These are phyloP conservation scores for Eremothecium sinecaudum DNA, from an alignment of 1,139 yeast species.

Conservation along the genomic window DNA sequence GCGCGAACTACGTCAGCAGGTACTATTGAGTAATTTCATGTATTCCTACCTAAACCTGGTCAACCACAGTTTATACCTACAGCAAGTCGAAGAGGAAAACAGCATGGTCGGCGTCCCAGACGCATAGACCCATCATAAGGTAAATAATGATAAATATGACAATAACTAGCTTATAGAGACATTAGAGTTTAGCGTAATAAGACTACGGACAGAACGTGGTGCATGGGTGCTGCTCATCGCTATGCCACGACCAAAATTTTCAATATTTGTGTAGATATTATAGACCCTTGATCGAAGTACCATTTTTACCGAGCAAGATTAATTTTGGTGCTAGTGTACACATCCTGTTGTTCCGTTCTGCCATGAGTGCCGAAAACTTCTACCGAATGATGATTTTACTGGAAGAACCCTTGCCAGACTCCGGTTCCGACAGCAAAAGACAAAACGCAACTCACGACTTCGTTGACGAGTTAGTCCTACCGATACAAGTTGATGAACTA, in stretches of 20 bases:
- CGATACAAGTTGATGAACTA: constrained; percentile 41
- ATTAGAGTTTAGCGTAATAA: no score
- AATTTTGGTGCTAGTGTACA: no score
- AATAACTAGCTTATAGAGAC: no score
- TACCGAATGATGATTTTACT: constrained; percentile 27
- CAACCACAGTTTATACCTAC: constrained; percentile 74
- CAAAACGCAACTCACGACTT: constrained; percentile 25
- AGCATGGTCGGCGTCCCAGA: no score
- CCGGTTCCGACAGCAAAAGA: constrained; percentile 8
- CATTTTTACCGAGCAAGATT: no score
- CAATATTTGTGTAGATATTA: no score
- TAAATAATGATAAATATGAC: no score
- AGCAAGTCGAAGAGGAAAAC: constrained; percentile 39
- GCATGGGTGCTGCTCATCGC: background rate
- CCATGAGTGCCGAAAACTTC: constrained; percentile 16
- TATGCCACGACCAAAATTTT: no score
- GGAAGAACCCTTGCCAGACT: constrained; percentile 20
- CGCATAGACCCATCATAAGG: no score
- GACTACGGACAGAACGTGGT: no score
- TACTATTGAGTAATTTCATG: constrained; percentile 88
- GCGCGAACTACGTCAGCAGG: constrained; percentile 85
- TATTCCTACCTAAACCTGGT: constrained; percentile 91
- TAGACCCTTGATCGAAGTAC: no score
- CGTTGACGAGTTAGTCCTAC: constrained; percentile 26
- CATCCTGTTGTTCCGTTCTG: no score